These are phyloP conservation scores for Ceratocystis cacaofunesta DNA, from an alignment of 2,329 filamentous ascomycete species.

Conservation along the genomic window DNA sequence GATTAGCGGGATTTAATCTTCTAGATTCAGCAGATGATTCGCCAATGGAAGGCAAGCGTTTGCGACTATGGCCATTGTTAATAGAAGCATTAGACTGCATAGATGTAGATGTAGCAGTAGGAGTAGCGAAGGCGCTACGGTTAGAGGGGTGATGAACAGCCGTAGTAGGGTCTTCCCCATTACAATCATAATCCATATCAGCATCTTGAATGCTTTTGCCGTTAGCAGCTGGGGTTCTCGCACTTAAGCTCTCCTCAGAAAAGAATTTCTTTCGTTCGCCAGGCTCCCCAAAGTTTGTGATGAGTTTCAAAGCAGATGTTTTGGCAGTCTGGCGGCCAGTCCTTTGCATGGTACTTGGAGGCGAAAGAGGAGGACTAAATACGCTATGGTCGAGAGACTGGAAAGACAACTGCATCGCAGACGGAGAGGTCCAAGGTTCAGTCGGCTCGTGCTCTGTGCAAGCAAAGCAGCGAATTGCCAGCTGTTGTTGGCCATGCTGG, in stretches of 20 bases:
- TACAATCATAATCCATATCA: slow-evolving; percentile 41
- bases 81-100: no score
- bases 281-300: slow-evolving; percentile 68
- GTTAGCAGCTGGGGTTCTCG: slow-evolving; percentile 49
- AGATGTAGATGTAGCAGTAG: no score
- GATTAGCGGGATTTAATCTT: not conserved
- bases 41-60: slow-evolving; percentile 63
- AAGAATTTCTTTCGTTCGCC: slow-evolving; percentile 51
- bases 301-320: slow-evolving; percentile 72
- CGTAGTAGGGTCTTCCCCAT: slow-evolving; percentile 48
- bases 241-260: slow-evolving; percentile 35
- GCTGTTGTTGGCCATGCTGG: slow-evolving; percentile 69
- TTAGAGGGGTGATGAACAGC: slow-evolving; percentile 53
- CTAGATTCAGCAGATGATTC: slow-evolving; percentile 28
- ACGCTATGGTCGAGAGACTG: slow-evolving; percentile 40
- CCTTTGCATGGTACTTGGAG: slow-evolving; percentile 44
- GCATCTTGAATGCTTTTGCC: slow-evolving; percentile 32
- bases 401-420: slow-evolving; percentile 48
- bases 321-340: slow-evolving; percentile 55
- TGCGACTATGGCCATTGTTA: slow-evolving; percentile 34
- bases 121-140: slow-evolving; percentile 52
- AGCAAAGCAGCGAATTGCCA: slow-evolving; percentile 86
- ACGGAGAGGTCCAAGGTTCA: slow-evolving; percentile 78
- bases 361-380: slow-evolving; percentile 58
- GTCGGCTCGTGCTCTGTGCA: slow-evolving; percentile 75